phyloP scores from a whole-genome alignment of 2,329 filamentous ascomycete species.

The Fusarium palustre region DNA sequence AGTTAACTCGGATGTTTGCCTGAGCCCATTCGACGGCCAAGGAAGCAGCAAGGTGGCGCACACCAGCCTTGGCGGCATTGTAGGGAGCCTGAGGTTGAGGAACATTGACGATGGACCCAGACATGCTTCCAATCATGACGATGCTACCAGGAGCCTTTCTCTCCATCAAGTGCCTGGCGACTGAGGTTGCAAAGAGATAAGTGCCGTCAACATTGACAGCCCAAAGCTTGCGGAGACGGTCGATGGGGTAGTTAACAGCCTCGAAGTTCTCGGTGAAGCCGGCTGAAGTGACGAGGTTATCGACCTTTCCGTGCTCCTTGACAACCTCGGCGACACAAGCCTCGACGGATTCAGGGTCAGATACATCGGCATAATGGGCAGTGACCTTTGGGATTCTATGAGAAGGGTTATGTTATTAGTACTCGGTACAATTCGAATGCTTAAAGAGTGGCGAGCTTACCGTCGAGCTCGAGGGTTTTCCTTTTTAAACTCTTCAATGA shows the following conservation, averaged over 20 bases:
- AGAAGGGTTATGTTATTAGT: conserved; percentile 5
- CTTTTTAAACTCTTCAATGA: conserved; percentile 80
- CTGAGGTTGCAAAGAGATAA: conserved; percentile 85
- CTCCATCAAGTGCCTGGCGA: conserved; percentile 90
- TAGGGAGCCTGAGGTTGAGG: conserved; percentile 94
- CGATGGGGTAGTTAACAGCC: conserved; percentile 88
- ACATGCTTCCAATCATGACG: conserved; percentile 97
- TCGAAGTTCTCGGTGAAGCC: conserved; percentile 97
- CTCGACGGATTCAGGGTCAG: conserved; percentile 82
- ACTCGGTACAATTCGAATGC: not conserved
- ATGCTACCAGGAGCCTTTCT: conserved; percentile 84
- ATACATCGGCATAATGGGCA: conserved; percentile 90
- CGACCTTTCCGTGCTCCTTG: conserved; percentile 78
- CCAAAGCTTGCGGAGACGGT: conserved; percentile 94
- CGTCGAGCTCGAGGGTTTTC: conserved; percentile 81
- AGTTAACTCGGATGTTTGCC: conserved; percentile 90
- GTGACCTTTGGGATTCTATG: conserved; percentile 81
- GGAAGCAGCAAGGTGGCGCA: conserved; percentile 87
- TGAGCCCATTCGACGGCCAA: conserved; percentile 95
- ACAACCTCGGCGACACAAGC: conserved; percentile 73
- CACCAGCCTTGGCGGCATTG: conserved; percentile 92
- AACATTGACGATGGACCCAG: conserved; percentile 91
- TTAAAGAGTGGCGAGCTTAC: conserved; percentile 55
- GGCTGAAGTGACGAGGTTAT: conserved; percentile 94
- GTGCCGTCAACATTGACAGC: conserved; percentile 93